phyloP scores from a whole-genome alignment of 1,139 yeast species.

The Pneumocystis canis region DNA sequence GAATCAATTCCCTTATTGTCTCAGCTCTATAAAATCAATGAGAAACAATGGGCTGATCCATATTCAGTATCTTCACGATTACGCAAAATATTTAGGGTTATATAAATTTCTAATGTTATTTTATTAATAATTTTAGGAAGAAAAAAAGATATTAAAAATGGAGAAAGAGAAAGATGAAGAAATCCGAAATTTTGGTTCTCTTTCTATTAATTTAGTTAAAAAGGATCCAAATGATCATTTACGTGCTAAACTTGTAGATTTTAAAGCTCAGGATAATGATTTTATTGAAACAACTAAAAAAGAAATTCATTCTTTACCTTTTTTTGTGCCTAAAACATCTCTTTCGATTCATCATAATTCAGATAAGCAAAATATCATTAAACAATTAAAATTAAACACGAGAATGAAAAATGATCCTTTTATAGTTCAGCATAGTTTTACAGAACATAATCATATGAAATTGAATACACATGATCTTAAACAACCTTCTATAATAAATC shows the following conservation, averaged over 20 bases:
- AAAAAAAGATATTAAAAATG: background rate
- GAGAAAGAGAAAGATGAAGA: background rate
- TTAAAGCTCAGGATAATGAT: background rate
- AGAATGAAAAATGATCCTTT: background rate
- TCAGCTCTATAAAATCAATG: slow-evolving; percentile 10
- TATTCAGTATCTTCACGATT: slow-evolving; percentile 14
- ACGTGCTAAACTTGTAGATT: background rate
- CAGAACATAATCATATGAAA: background rate
- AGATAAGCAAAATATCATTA: background rate
- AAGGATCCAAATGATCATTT: background rate
- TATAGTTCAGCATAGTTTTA: background rate
- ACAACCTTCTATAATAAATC: background rate
- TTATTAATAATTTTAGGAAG: background rate
- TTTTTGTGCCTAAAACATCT: background rate
- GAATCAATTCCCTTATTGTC: slow-evolving; percentile 10
- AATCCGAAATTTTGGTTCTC: background rate
- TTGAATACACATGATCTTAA: background rate
- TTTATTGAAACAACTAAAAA: background rate
- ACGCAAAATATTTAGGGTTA: slow-evolving; percentile 12
- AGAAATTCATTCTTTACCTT: background rate
- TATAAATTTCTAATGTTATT: background rate
- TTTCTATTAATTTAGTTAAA: background rate
- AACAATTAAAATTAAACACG: background rate
- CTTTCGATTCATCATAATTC: background rate
- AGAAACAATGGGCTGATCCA: slow-evolving; percentile 16